Base-by-base conservation (phyloP, 108 stramenopile genomes). In the Cyclotella distinguenda region DNA sequence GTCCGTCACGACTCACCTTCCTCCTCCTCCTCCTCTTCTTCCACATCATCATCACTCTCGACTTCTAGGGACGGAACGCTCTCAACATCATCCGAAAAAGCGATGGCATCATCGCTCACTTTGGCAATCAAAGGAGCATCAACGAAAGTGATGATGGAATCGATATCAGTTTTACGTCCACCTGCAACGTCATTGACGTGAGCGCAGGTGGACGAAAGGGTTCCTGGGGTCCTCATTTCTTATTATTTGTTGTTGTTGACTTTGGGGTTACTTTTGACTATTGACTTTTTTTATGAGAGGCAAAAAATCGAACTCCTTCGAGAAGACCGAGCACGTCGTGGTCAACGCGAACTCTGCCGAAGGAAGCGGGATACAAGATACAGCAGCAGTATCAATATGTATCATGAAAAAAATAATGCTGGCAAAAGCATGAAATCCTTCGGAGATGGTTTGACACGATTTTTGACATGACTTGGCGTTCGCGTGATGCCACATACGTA, bases 1-100 rank as follows among this genome's bases (percentile, higher is more conserved):
- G 23, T 59, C 43, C n/a, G n/a, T n/a, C n/a, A n/a, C n/a, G n/a
- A n/a, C 22, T 67, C 66, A 33, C 49, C 60, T 35, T 70, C 68
- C 38, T 68, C 66, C 22, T 50, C 52, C 25, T 68, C 67, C 56
- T 44, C 40, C 22, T 80, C 75, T 40, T 77, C 74, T 30, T 82
- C 85, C 31, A 57, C 68, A 21, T 81, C 81, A 9, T 62, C 64
- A 25, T 80, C 79, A 15, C 61, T 66, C 10, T 81, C 82, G 22
- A 26, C 27, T n/a, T 87, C 84, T 35, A 83, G 69, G 39, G 66
- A 56, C 16, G 68, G 62, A 42, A 73, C 62, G 51, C 74, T 76
- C 33, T 61, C 74, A 16, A 46, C 35, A 52, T 76, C 74, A 45
- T 76, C 34, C 49, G 74, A 56, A 44, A 76, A 76, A 44, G 62